Conservation (phyloP, 1,139 yeast genomes). For the Hemisphaericaspora subhashii region DNA sequence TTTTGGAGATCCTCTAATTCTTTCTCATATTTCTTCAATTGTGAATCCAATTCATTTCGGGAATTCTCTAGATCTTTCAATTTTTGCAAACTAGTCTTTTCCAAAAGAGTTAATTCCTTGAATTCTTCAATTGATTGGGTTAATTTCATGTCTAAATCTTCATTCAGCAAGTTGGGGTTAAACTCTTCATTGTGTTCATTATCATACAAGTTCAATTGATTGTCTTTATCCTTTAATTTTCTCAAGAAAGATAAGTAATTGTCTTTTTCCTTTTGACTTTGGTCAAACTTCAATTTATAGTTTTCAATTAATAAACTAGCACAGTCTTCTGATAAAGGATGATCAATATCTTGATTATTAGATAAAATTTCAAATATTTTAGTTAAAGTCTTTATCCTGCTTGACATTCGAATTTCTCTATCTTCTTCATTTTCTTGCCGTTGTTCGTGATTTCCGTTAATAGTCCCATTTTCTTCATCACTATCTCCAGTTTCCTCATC, state of each 20-base stretch:
- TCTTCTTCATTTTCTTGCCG: conserved; percentile 10
- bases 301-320: conserved; percentile 67
- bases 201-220: conserved; percentile 12
- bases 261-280: conserved; percentile 75
- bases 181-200: conserved; percentile 10
- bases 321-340: conserved; percentile 89
- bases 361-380: conserved; percentile 58
- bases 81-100: conserved; percentile 40
- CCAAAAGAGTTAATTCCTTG: conserved; percentile 30
- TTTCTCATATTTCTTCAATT: conserved; percentile 35
- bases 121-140: conserved; percentile 43
- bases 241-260: conserved; percentile 70
- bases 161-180: conserved; percentile 12
- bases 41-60: conserved; percentile 38
- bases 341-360: conserved; percentile 72
- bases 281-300: conserved; percentile 70
- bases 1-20: conserved; percentile 41
- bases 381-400: conserved; percentile 56
- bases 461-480: conserved; percentile 15
- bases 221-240: conserved; percentile 57
- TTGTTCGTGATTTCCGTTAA: conserved; percentile 12
- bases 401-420: conserved; percentile 27
- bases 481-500: conserved; percentile 19
- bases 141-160: conserved; percentile 36
- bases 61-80: conserved; percentile 45